Base-by-base conservation (phyloP, 2,329 filamentous ascomycete genomes). In the Ascomycota sp. region DNA sequence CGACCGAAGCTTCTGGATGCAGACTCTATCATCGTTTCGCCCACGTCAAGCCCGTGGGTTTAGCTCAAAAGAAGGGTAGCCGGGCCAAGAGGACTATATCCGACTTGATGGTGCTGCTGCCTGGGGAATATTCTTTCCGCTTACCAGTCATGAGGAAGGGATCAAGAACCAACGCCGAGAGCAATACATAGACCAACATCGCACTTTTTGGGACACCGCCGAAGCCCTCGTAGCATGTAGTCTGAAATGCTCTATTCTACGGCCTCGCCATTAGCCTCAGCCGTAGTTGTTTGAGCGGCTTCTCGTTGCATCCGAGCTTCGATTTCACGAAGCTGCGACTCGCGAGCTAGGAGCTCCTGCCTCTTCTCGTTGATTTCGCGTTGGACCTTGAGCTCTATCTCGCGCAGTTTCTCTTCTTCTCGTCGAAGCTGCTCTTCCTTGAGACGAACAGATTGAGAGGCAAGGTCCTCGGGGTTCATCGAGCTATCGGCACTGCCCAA, bases 301-400 rank as follows among this genome's bases (percentile, higher is more conserved):
- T 92, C 82, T 54, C 84, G 75, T 53, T 84, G 76, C 86, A 95
- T 93, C 52, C 86, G 78, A 41, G 84, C 86, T 61, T 95, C 86
- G 53, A 98, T 93, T 66, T 98, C 89, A 60, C 89, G 86, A 48
- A 98, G 73, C 64, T 98, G 89, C 51, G 83, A 92, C 65, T 98
- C 89, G 57, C 89, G 83, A 43, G 89, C 89, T 59, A 98, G 57
- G 40, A 98, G 70, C 61, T 98, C 89, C 64, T 98, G 89, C 63
- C 89, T 76, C 73, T 98, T 98, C 72, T 95, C 89, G 62, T 93
- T 92, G 66, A 98, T 98, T 62, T 98, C 89, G 54, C 89, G 81
- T 65, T 98, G 89, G 41, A 98, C 89, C 76, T 98, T 98, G 65
- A 93, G 68, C 57, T 98, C 89, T 55, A 98, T 95, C 65, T 98